Evolutionary conservation across 75 land plant species (phyloP), one percentile per base, ranked within the genome.

Genomic region (Gnetum montanum): DNA sequence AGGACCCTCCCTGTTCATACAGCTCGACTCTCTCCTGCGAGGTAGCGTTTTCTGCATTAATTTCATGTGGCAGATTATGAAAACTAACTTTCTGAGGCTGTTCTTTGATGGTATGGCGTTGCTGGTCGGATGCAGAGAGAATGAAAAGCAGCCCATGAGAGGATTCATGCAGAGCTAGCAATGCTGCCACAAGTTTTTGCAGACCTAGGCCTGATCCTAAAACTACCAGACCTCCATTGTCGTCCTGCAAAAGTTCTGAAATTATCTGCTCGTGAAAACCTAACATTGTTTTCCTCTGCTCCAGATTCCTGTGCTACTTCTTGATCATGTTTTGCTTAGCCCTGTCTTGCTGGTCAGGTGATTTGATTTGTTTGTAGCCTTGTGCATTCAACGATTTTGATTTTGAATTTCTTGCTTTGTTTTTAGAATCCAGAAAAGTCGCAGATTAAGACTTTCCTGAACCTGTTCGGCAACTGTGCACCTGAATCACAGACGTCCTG

Each of bases 201-300:
- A 94, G 69, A 38, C 69, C 63, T 34, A 95, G 82, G 37, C 98
- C 95, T 33, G 81, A 60, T 66, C 86, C 75, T 61, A 84, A 70
- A 50, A 83, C 70, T 15, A 86, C 82, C 25, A 95, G 79, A 6
- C 81, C 88, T 23, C 90, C 83, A 19, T 57, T 61, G 34, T 74
- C 24, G 68, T 78, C 96, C 27, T 86, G 81, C 0, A 95, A 51
- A 27, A 95, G 83, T 28, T 95, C 99, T 25, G 83, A 60, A 15
- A 95, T 71, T 43, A 95, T 90, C 46, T 81, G 88, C 61, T 95
- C 84, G 54, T 95, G 83, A 66, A 81, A 86, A 18, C 65, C 59
- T 41, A 85, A 55, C 77, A 90, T 82, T 8, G 60, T 41, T 41
- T 41, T 41, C 8, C n/a, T n/a, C n/a, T n/a, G n/a, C n/a, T n/a